Conservation (phyloP, 805 yeast genomes). For the Barnettozyma californica region DNA sequence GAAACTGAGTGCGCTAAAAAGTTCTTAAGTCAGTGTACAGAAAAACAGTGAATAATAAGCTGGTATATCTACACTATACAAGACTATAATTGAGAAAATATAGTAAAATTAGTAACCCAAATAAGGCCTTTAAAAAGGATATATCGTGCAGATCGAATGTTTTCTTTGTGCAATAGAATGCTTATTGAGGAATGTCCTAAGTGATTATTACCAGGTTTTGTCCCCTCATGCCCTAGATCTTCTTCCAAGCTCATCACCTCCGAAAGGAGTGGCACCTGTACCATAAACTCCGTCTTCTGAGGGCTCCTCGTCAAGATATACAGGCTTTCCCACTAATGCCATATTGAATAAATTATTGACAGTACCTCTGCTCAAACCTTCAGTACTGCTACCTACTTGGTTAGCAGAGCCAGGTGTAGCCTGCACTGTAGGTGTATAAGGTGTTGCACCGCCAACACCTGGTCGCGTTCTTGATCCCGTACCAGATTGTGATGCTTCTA, state of each 20-base stretch:
- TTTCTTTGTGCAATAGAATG: neutral
- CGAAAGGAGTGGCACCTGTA: constrained; percentile 4
- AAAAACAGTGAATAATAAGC: neutral
- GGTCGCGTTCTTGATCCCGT: constrained; percentile 17
- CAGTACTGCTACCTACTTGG: neutral
- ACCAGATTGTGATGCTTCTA: neutral
- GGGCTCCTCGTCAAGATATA: constrained; percentile 16
- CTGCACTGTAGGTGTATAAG: constrained; percentile 20
- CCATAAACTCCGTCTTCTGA: neutral
- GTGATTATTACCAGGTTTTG: neutral
- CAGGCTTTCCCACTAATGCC: constrained; percentile 19
- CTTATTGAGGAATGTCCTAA: neutral
- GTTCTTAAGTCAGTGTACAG: neutral
- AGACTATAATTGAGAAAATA: no score
- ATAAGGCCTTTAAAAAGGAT: neutral
- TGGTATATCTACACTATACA: no score
- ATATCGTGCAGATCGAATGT: neutral
- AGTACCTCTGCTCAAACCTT: constrained; percentile 16
- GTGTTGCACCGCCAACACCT: constrained; percentile 23
- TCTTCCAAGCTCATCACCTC: constrained; percentile 7
- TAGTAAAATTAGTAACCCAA: no score
- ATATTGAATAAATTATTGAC: constrained; percentile 24
- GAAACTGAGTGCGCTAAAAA: no score
- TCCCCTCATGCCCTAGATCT: constrained; percentile 5
- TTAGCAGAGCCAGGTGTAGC: constrained; percentile 8